Conservation (phyloP, 352 stramenopile species). For the Phytophthora litchii region DNA sequence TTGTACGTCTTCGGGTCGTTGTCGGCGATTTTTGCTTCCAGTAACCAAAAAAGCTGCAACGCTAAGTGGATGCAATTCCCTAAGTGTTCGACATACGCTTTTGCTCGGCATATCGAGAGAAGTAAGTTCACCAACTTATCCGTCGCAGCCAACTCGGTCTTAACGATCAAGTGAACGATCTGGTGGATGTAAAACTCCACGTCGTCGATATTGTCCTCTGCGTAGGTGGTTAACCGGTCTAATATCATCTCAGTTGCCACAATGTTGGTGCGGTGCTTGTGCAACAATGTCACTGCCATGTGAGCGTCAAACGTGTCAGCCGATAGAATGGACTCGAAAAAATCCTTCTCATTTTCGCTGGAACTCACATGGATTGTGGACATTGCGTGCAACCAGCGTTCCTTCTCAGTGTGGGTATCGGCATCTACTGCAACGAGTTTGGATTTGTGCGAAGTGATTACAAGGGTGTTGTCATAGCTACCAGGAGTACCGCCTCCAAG, state of each 20-base stretch:
- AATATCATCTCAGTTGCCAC: conserved; percentile 68
- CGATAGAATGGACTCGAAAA: conserved; percentile 65
- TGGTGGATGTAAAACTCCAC: conserved; percentile 87
- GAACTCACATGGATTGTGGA: conserved; percentile 67
- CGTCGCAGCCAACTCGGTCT: conserved; percentile 60
- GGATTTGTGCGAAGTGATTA: conserved; percentile 76
- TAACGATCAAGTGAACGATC: conserved; percentile 78
- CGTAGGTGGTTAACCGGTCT: conserved; percentile 66
- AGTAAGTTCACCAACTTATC: conserved; percentile 75
- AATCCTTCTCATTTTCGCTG: conserved; percentile 49
- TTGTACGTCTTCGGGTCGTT: conserved; percentile 79
- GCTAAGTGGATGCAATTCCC: conserved; percentile 84
- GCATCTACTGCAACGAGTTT: conserved; percentile 74
- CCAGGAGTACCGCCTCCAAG: conserved; percentile 38
- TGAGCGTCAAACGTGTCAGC: conserved; percentile 69
- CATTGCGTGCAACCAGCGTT: conserved; percentile 78
- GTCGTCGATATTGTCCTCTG: conserved; percentile 72
- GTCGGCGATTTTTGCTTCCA: conserved; percentile 80
- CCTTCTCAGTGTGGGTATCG: conserved; percentile 74
- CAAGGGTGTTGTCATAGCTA: conserved; percentile 59
- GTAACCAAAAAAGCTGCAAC: conserved; percentile 66
- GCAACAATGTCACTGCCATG: conserved; percentile 66
- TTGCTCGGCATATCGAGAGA: conserved; percentile 81
- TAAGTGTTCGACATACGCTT: conserved; percentile 77
- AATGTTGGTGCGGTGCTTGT: conserved; percentile 77